Percentiles rank a stretch among this genome's conserved stretches.
Evolutionary conservation across 768 basidiomycete species (phyloP).

Genomic region (Russula abietina): DNA sequence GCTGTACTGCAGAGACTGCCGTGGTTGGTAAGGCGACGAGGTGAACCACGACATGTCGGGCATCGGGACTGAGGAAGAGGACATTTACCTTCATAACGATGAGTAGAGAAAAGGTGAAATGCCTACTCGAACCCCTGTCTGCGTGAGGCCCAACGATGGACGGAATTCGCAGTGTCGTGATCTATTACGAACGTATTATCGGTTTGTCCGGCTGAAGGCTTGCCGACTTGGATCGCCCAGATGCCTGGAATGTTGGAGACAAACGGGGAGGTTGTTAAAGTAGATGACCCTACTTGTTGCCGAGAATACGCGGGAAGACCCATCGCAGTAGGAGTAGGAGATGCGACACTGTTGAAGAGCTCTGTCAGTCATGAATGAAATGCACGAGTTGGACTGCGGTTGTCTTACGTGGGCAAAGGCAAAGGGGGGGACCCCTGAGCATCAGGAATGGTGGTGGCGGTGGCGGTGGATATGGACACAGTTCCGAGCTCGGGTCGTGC

Average conservation of each 20-base stretch:
- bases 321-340: neutral
- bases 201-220: constrained; percentile 8
- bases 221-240: constrained; percentile 20
- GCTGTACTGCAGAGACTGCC: constrained; percentile 10
- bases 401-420: neutral
- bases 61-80: constrained; percentile 6
- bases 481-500: neutral
- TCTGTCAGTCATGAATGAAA: neutral
- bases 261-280: neutral
- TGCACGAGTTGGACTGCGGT: neutral
- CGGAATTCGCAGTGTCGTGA: constrained; percentile 8
- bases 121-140: constrained; percentile 17
- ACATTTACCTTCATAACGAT: neutral
- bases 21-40: constrained; percentile 13
- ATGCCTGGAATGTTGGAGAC: constrained; percentile 12
- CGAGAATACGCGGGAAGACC: neutral
- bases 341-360: neutral
- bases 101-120: neutral
- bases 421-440: neutral
- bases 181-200: constrained; percentile 17
- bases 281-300: neutral
- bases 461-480: neutral
- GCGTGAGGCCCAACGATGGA: constrained; percentile 18
- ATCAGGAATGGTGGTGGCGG: neutral
- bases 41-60: constrained; percentile 18